phyloP scores from a whole-genome alignment of 2,329 filamentous ascomycete genomes.

The Aspergillus bombycis region DNA sequence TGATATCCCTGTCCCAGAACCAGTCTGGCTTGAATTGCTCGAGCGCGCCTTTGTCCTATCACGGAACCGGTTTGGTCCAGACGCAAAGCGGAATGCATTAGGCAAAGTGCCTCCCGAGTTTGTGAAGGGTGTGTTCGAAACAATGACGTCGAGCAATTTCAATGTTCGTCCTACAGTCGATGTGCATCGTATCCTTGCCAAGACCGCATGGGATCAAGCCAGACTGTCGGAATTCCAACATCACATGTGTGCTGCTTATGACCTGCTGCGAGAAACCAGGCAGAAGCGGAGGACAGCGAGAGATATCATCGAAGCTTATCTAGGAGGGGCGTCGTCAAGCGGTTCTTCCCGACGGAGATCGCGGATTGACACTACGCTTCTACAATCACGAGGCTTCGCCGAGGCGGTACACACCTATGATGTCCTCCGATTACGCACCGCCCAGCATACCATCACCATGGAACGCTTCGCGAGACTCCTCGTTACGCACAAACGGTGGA shows the following conservation, averaged over 20 bases:
- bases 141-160: constrained; percentile 63
- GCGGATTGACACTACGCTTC: constrained; percentile 13
- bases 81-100: constrained; percentile 27
- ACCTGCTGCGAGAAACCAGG: constrained; percentile 33
- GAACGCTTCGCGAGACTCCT: constrained; percentile 28
- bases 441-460: constrained; percentile 31
- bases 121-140: constrained; percentile 59
- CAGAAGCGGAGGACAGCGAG: constrained; percentile 31
- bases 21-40: constrained; percentile 69
- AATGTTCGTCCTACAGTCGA: constrained; percentile 59
- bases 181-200: constrained; percentile 51
- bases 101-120: constrained; percentile 46
- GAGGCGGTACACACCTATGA: constrained; percentile 39
- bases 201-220: constrained; percentile 26
- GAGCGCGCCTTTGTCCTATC: constrained; percentile 67
- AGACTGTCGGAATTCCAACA: constrained; percentile 27
- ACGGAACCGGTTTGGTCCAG: constrained; percentile 41
- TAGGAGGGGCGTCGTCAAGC: constrained; percentile 16
- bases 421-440: constrained; percentile 32
- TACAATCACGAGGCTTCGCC: constrained; percentile 30
- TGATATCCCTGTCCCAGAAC: constrained; percentile 57
- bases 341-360: not conserved
- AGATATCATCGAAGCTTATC: constrained; percentile 26
- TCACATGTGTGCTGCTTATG: constrained; percentile 35
- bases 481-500: constrained; percentile 25